Evolutionary conservation across 805 yeast species (phyloP).

Genomic region (Saturnispora hagleri): DNA sequence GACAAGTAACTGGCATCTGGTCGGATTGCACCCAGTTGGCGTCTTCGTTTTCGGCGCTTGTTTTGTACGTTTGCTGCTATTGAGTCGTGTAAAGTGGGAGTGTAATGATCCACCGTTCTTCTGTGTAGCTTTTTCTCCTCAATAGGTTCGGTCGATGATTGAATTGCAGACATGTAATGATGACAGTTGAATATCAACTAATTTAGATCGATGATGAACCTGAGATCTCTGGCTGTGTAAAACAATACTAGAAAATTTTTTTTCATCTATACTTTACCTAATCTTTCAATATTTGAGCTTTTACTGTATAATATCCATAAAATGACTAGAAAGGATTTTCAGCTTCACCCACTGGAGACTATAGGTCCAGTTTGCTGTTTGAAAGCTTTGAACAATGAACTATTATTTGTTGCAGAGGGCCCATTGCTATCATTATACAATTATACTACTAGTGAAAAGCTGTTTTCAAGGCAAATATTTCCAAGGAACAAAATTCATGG

Average conservation of each 20-base stretch:
- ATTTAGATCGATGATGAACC: neutral
- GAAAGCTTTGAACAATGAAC: constrained; percentile 29
- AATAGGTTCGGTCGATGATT: constrained; percentile 7
- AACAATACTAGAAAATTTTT: neutral
- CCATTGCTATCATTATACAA: constrained; percentile 50
- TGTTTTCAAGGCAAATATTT: constrained; percentile 42
- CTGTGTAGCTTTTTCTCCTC: constrained; percentile 31
- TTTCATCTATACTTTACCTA: neutral
- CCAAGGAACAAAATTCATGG: constrained; percentile 76
- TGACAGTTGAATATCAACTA: neutral
- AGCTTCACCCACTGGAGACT: constrained; percentile 24
- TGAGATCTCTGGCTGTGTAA: constrained; percentile 1
- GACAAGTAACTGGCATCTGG: constrained; percentile 63
- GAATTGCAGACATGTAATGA: neutral
- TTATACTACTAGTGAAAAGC: constrained; percentile 26
- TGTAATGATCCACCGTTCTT: constrained; percentile 72
- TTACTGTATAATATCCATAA: neutral
- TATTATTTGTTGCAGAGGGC: constrained; percentile 62
- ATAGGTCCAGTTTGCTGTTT: constrained; percentile 69
- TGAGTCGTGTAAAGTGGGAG: constrained; percentile 59
- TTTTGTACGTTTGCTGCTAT: constrained; percentile 37
- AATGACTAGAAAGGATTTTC: neutral
- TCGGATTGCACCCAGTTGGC: constrained; percentile 43
- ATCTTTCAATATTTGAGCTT: neutral
- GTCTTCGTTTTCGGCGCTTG: constrained; percentile 26